Evolutionary conservation across 495 filamentous ascomycete genomes (phyloP), one percentile per base, ranked within the genome.

Genomic region (Sphaerosporella brunnea): DNA sequence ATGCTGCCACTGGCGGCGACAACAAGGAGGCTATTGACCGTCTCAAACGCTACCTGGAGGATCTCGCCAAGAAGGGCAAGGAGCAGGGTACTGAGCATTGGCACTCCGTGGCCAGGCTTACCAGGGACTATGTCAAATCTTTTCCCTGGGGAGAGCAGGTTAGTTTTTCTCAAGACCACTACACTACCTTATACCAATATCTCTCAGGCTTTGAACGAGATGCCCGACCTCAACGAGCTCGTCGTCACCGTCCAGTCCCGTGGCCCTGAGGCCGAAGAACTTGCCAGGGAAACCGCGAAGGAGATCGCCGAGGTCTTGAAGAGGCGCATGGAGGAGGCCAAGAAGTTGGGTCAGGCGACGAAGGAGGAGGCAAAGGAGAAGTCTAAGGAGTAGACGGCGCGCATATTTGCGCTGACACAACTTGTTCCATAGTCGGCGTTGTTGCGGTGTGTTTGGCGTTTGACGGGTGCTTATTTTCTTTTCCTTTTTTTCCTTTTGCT

Each of bases 231-330:
- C 26, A 58, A 66, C 51, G 62, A 74, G 45, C 47, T 81, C 52
- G 63, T 68, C 46, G 64, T 69, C 20, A 60, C 75, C 7, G 68
- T 68, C 2, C 62, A 75, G 54, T 70, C 74, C 63, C 70, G 75
- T 53, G 71, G 74, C 16, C 60, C 68, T 18, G 74, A 81, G 51
- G 77, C 73, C 3, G 64, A 78, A 65, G 63, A 70, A 52, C 63
- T 81, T 5, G 51, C 74, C 13, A 72, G 75, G 58, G 75, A 77
- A 53, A 74, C 78, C 0, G 54, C 72, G 25, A 56, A 69, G 21
- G 78, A 83, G 38, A 50, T 72, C 11, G 49, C 61, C 48, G 51
- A 67, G 45, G 54, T 69, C 20, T 38, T 72, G 5, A 56, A 62
- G 45, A 66, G 67, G 48, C 63, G 64, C 56, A 26, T 39, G 1